Evolutionary conservation across 176 grass and related monocot species (phyloP), one percentile per base, ranked within the genome.

Genomic region (Hyparrhenia diplandra): DNA sequence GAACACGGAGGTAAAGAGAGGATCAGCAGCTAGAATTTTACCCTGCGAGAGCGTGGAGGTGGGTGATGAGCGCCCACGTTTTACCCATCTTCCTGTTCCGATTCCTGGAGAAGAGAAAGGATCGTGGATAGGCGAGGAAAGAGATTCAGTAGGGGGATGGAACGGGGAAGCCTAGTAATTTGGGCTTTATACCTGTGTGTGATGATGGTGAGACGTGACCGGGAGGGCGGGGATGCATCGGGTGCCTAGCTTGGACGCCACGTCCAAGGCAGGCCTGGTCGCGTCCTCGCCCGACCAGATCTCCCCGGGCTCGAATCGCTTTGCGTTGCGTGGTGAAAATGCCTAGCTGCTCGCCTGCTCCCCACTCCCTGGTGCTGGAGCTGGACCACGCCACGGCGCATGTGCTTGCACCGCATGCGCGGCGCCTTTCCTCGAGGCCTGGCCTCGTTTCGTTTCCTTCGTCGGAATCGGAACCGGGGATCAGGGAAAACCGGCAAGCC

Each of bases 181-280:
- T 60, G 39, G 2, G 59, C 76, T 87, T 84, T 84, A 76, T 75
- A 82, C 40, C 18, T 24, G 63, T 13, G 58, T n/a, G 28, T 24
- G n/a, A 25, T 54, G 24, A 10, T 13, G 12, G 12, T 61, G 58
- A 55, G 18, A 55, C 54, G 54, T 57, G 24, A 24, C 4, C 51
- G 59, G 39, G n/a, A 10, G 39, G 8, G 3, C 5, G 47, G n/a
- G n/a, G n/a, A n/a, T n/a, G 92, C 83, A 95, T 92, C 88, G 80
- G 90, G 89, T 97, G 75, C 94, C 31, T 93, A 42, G 63, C 94
- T 89, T 93, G 86, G 64, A 64, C 72, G 88, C 80, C 83, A 77
- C 69, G 82, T 71, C 28, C 67, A 85, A 86, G 82, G 78, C 58
- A 86, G 82, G 82, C 65, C 80, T 73, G 87, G 80, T 81, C 64